Base-by-base conservation (phyloP, 371 early-diverging fungal species). In the Mucor circinelloides region DNA sequence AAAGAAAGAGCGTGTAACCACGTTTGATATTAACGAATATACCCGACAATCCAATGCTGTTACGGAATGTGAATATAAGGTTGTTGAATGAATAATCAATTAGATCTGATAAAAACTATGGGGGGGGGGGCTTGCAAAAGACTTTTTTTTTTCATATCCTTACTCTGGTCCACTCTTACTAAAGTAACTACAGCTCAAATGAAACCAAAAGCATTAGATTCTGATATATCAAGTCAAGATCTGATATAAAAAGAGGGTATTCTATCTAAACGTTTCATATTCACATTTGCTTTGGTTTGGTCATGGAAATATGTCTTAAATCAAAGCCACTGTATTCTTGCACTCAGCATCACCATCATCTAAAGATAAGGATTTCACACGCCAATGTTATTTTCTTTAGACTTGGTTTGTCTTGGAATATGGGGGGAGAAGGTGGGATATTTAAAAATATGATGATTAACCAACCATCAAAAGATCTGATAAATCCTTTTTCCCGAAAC, bases 311-410 rank as follows among this genome's bases (percentile, higher is more conserved):
- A 13, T 19, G 44, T 44, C n/a, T 44, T 44, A 13, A 10, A n/a
- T n/a, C 17, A 44, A 44, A 6, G 4, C 6, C 19, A n/a, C 19
- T 44, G 44, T n/a, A 44, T 44, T 19, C 42, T 42, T 42, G 42
- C 15, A 0, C n/a, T 44, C 19, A n/a, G 13, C 36, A 36, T 36
- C 13, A 36, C 13, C 13, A 1, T 36, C 36, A 36, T 36, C 44
- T 19, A 44, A 96, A 31, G 61, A 61, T 61, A 61, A 61, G 50
- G 46, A 61, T 61, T 61, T 61, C 61, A 34, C 61, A 61, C 61
- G 61, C 50, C 50, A 61, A 46, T 31, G 23, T 25, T 27, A 10
- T 13, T 44, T n/a, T 19, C n/a, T 6, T 9, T 34, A 4, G n/a
- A 44, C 6, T 7, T 44, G 8, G 44, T 19, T 44, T 44, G 44